Conservation (phyloP, 768 basidiomycete genomes). For the Multifurca ochricompacta region DNA sequence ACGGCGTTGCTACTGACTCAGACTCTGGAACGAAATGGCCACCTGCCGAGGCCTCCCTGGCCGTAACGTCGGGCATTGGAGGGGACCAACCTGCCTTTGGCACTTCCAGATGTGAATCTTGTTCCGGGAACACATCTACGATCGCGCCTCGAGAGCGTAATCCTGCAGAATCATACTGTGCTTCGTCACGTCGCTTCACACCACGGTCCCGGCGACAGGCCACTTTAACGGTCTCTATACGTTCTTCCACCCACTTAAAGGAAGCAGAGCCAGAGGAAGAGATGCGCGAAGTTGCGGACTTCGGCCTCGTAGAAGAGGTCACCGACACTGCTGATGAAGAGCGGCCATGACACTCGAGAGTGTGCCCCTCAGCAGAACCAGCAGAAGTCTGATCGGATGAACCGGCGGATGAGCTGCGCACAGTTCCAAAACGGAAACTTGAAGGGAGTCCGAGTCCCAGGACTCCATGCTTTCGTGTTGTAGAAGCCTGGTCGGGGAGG, state of each 20-base stretch:
- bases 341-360: constrained; percentile 24
- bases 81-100: constrained; percentile 1
- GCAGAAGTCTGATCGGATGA: constrained; percentile 29
- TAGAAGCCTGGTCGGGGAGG: not conserved
- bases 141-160: constrained; percentile 47
- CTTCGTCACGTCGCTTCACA: constrained; percentile 32
- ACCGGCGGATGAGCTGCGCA: constrained; percentile 15
- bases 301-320: constrained; percentile 40
- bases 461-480: constrained; percentile 41
- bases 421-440: constrained; percentile 32
- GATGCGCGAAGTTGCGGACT: constrained; percentile 34
- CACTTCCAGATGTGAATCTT: constrained; percentile 14
- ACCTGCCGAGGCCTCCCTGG: constrained; percentile 49
- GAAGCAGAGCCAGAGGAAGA: constrained; percentile 34
- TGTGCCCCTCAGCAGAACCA: constrained; percentile 10
- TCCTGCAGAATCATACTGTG: constrained; percentile 38
- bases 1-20: constrained; percentile 27
- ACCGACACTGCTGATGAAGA: constrained; percentile 35
- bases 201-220: constrained; percentile 26
- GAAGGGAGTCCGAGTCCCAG: constrained; percentile 58
- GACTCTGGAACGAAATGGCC: constrained; percentile 34
- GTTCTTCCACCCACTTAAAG: constrained; percentile 45
- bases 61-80: constrained; percentile 29
- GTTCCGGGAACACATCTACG: constrained; percentile 48
- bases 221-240: constrained; percentile 43